A percentile compares a stretch with the other conserved stretches of the same genome.
Evolutionary conservation across 768 basidiomycete genomes (phyloP).

Genomic region (Macrolepiota dolichaula): DNA sequence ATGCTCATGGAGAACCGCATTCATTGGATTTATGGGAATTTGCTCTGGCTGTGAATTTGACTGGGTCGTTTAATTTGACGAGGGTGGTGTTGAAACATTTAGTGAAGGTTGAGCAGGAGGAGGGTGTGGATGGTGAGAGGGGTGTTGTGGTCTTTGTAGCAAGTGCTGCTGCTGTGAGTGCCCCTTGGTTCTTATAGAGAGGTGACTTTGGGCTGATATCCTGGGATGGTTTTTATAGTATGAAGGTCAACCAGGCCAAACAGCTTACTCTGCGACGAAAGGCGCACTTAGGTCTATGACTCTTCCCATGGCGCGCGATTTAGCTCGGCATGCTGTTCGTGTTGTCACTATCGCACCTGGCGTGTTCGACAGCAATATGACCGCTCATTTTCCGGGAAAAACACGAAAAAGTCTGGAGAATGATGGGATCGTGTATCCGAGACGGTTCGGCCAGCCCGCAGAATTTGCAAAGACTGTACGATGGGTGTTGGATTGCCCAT

Average conservation of each 20-base stretch:
- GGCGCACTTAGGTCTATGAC: constrained; percentile 56
- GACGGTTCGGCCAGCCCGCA: constrained; percentile 41
- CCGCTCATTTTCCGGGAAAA: constrained; percentile 31
- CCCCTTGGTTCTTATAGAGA: not conserved
- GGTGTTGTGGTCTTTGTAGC: constrained; percentile 58
- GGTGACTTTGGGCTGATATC: not conserved
- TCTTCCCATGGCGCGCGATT: constrained; percentile 58
- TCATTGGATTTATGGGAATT: constrained; percentile 50
- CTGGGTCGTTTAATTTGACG: constrained; percentile 58
- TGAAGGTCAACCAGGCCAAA: constrained; percentile 55
- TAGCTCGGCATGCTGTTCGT: constrained; percentile 47
- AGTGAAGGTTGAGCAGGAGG: constrained; percentile 42
- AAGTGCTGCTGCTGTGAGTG: constrained; percentile 49
- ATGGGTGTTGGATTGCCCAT: constrained; percentile 48
- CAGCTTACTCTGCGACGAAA: constrained; percentile 54
- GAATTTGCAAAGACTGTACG: constrained; percentile 51
- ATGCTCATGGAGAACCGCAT: constrained; percentile 42
- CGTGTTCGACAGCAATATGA: constrained; percentile 46
- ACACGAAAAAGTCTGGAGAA: constrained; percentile 34
- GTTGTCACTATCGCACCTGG: constrained; percentile 58
- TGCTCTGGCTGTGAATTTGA: constrained; percentile 50
- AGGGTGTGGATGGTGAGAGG: constrained; percentile 46
- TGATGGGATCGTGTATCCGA: constrained; percentile 40
- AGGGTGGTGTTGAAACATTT: constrained; percentile 50
- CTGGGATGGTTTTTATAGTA: constrained; percentile 29